Evolutionary conservation across 257 asterid genomes (phyloP).

Genomic region (Ballota nigra): DNA sequence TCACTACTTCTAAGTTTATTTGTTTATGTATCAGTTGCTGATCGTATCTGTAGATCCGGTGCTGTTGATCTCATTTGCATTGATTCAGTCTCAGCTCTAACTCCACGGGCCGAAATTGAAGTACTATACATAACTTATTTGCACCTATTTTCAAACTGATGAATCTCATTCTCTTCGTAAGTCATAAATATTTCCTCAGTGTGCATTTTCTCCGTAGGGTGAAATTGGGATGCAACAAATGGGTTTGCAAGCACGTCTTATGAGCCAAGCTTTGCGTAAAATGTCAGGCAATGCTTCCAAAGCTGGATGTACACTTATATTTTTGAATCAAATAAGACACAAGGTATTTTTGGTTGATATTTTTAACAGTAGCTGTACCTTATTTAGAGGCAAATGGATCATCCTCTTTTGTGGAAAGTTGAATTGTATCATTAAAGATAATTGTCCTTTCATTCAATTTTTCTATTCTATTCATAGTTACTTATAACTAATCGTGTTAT

Average conservation of each 20-base stretch:
- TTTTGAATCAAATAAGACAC: conserved; percentile 92
- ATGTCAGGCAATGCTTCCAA: conserved; percentile 99
- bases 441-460: background rate
- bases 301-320: conserved; percentile 96
- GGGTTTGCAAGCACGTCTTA: conserved; percentile 98
- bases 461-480: background rate
- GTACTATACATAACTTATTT: conserved; percentile 40
- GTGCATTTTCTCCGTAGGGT: conserved; percentile 51
- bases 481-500: background rate
- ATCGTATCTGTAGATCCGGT: conserved; percentile 97
- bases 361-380: background rate
- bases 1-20: background rate
- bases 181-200: conserved; percentile 3
- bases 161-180: background rate
- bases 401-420: background rate
- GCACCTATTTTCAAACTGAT: conserved; percentile 8
- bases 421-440: background rate
- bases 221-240: conserved; percentile 99
- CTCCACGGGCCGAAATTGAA: conserved; percentile 99
- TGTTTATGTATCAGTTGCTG: conserved; percentile 70
- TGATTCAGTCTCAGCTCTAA: conserved; percentile 98
- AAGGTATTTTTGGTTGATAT: conserved; percentile 50
- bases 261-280: conserved; percentile 99
- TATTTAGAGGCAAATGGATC: conserved; percentile 9
- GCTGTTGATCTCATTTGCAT: conserved; percentile 98